Conservation (phyloP, 805 yeast species). For the Myxozyma mucilagina region DNA sequence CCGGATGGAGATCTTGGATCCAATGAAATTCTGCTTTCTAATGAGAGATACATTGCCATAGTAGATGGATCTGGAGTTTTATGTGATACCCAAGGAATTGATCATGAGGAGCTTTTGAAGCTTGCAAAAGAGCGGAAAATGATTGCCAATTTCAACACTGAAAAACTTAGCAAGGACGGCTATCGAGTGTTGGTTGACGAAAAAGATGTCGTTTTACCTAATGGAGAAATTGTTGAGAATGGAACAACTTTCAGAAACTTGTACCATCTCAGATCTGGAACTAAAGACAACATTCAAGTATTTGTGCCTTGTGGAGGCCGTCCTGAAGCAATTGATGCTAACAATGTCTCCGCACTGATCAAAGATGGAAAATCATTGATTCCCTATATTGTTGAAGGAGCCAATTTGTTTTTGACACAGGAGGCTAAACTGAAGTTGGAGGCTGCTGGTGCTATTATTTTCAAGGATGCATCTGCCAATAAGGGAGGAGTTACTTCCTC, state of each 20-base stretch:
- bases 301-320: constrained; percentile 99
- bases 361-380: constrained; percentile 75
- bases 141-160: constrained; percentile 66
- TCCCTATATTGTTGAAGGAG: constrained; percentile 95
- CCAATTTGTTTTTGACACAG: constrained; percentile 92
- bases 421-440: constrained; percentile 86
- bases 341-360: constrained; percentile 70
- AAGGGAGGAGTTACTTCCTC: constrained; percentile 99
- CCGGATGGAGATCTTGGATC: constrained; percentile 98
- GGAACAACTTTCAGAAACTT: constrained; percentile 90
- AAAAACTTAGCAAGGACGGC: constrained; percentile 71
- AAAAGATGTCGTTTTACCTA: constrained; percentile 72
- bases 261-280: constrained; percentile 76
- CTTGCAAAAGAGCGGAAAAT: constrained; percentile 77
- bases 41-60: constrained; percentile 80
- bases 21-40: constrained; percentile 86
- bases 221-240: constrained; percentile 69
- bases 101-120: constrained; percentile 72
- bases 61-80: constrained; percentile 97
- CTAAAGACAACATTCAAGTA: constrained; percentile 66
- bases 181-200: constrained; percentile 86
- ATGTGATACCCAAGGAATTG: constrained; percentile 86
- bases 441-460: constrained; percentile 79
- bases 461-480: constrained; percentile 95
- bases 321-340: constrained; percentile 91